Evolutionary conservation across 805 yeast genomes (phyloP), one percentile per base, ranked within the genome.

Genomic region (Kuraishia hungarica): DNA sequence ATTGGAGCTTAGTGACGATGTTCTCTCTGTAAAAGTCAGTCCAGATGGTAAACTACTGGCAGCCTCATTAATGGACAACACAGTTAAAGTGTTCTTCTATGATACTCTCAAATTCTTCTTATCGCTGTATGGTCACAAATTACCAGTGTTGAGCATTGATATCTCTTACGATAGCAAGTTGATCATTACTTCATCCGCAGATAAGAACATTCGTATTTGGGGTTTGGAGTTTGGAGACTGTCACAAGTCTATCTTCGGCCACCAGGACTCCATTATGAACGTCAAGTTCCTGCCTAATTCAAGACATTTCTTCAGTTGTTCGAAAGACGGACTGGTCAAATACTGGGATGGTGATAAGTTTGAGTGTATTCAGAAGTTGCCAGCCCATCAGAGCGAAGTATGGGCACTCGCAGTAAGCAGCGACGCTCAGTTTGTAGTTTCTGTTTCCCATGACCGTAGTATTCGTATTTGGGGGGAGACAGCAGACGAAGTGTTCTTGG

Each of bases 311-410:
- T 88, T 94, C 72, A 86, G 96, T 55, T 84, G 89, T 56, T 86
- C 93, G 39, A 94, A 94, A 66, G 99, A 94, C 70, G 91, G 88
- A 15, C 71, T 86, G 57, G 80, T 94, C 55, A 94, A 94, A 70
- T 91, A 90, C 70, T 94, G 99, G 99, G 99, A 94, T 69, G 99
- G 98, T 60, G 96, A 89, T 63, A 94, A 94, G 70, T 94, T 94
- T 69, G 97, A 89, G 62, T 88, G 93, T 69, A 83, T 94, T 58
- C 98, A 94, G 70, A 89, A 87, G 63, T 75, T 94, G 35, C 78
- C 82, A 3, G 92, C 87, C 4, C 98, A 94, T 68, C 96, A 90
- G 57, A 80, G 90, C 56, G 98, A 94, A 72, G 96, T 94, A 23
- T 94, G 98, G 99, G 81, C 90, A 47, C 67, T 94, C 52, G 86